Conservation (phyloP, 768 basidiomycete genomes). For the Amanita exitialis region DNA sequence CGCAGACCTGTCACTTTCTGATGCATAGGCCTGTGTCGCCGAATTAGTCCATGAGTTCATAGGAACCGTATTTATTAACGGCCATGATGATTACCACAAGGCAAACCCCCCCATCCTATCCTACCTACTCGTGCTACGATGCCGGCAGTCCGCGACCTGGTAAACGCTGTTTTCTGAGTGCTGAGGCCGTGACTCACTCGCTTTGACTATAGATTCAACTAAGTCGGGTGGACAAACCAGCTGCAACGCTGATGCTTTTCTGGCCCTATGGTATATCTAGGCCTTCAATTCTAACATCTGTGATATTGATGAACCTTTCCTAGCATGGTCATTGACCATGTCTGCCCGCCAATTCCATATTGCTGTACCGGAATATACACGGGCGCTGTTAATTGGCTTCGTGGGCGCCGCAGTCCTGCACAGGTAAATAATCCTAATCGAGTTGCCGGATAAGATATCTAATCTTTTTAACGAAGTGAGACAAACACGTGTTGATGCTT, state of each 20-base stretch:
- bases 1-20: no score
- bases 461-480: not conserved
- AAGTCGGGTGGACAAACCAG: slow-evolving; percentile 11
- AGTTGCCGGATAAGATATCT: not conserved
- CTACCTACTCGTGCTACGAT: not conserved
- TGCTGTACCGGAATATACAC: not conserved
- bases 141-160: not conserved
- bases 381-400: not conserved
- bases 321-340: not conserved
- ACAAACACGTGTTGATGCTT: not conserved
- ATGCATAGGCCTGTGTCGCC: no score
- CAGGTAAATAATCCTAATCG: not conserved
- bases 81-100: no score
- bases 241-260: slow-evolving; percentile 15
- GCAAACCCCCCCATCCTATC: no score
- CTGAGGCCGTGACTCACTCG: not conserved
- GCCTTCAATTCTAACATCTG: not conserved
- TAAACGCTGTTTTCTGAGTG: not conserved
- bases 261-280: slow-evolving; percentile 13
- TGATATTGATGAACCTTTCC: not conserved
- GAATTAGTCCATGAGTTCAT: no score
- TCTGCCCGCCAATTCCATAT: not conserved
- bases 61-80: no score
- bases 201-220: slow-evolving; percentile 9
- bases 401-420: not conserved